phyloP scores from a whole-genome alignment of 2,329 filamentous ascomycete species.

The Trichoderma koningiopsis region DNA sequence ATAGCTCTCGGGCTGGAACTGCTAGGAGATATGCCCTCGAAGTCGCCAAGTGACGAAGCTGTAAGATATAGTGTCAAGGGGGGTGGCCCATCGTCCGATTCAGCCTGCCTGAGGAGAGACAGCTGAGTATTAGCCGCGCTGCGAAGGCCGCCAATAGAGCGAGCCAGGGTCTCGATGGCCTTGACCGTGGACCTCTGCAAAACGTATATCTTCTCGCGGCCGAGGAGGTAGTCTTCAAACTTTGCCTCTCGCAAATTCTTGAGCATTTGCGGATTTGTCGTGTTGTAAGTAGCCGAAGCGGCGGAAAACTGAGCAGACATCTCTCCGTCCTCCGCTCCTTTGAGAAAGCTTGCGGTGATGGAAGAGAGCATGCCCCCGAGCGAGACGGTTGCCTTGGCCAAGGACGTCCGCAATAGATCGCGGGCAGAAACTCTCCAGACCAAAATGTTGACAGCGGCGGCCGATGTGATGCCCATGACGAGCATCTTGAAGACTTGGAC shows the following conservation, averaged over 20 bases:
- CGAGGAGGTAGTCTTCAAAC: constrained; percentile 78
- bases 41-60: constrained; percentile 18
- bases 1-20: background rate
- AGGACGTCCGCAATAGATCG: constrained; percentile 66
- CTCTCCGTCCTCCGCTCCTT: constrained; percentile 72
- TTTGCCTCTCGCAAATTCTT: constrained; percentile 80
- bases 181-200: constrained; percentile 75
- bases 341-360: constrained; percentile 80
- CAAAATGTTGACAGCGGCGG: constrained; percentile 69
- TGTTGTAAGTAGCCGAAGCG: constrained; percentile 61
- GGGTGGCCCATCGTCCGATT: background rate
- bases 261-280: constrained; percentile 63
- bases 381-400: constrained; percentile 71
- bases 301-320: constrained; percentile 61
- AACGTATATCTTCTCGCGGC: constrained; percentile 73
- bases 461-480: constrained; percentile 70
- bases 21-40: constrained; percentile 5
- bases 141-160: constrained; percentile 81
- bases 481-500: constrained; percentile 70
- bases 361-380: constrained; percentile 76
- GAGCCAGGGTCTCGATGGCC: constrained; percentile 77
- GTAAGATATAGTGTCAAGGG: constrained; percentile 10
- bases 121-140: constrained; percentile 88
- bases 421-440: constrained; percentile 77
- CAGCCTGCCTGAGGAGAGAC: constrained; percentile 67